Base-by-base conservation (phyloP, 2,329 filamentous ascomycete genomes). In the Bretziella fagacearum region DNA sequence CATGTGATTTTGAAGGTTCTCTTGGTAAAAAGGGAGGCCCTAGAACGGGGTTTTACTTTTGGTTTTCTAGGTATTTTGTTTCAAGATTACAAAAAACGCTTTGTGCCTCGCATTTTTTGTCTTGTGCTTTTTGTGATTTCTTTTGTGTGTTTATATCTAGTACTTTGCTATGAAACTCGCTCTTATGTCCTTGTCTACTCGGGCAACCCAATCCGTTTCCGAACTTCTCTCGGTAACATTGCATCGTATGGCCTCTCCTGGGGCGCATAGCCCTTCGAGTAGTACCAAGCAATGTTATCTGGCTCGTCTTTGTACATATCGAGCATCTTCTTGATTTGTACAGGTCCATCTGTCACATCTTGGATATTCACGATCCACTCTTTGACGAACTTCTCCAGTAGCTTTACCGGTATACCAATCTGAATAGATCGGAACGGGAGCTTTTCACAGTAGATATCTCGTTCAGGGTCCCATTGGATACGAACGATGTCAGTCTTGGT, bases 391-490 rank as follows among this genome's bases (percentile, higher is more conserved):
- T 54, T 58, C 23, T 58, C 56, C 27, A 66, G 65, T 44, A 73
- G 53, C 1, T 56, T 57, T 2, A 58, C 64, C 1, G 69, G 65
- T n/a, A 79, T 67, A 1, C 74, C 74, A 52, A 79, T 70, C 62
- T 79, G 74, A 25, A 79, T 73, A 54, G 71, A 76, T 35, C 74
- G 61, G 55, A 72, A 66, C 6, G 54, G 56, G 44, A 77, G 51
- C 51, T 60, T 63, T 8, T 57, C 64, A 8, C 77, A 56, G 29
- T 57, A 55, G 1, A 67, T 56, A 20, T 63, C 62, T 17, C 76
- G 55, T 55, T 79, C 76, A 0, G 75, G 75, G 57, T 79, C 76
- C 75, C 76, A 80, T 56, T 79, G 74, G 6, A 78, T 63, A n/a
- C 68, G 64, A 0, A 78, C 71, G n/a, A 35, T 29, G 15, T 43